Evolutionary conservation across 306 rosid genomes (phyloP), one percentile per base, ranked within the genome.

Genomic region (Chamaecrista fasciculata): DNA sequence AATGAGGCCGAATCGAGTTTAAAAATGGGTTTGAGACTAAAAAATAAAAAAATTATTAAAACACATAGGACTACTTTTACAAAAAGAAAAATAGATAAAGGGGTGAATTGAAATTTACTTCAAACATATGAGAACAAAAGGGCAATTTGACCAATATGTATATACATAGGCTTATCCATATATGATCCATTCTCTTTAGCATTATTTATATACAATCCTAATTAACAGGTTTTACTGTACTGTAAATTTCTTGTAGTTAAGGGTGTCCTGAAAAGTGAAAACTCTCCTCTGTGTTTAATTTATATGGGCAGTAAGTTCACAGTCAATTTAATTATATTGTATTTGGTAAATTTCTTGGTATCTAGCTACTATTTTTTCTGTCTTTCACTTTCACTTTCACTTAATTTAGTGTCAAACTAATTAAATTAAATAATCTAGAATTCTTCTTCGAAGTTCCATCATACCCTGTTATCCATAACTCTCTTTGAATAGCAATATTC

Each of bases 321-420:
- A 11, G 44, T 62, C 66, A 42, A 51, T 43, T 64, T 26, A 14
- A 11, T 53, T n/a, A n/a, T n/a, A n/a, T n/a, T n/a, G n/a, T n/a
- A n/a, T n/a, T n/a, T n/a, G n/a, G n/a, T n/a, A n/a, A n/a, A n/a
- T n/a, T n/a, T n/a, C n/a, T 34, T 64, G 4, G 11, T 55, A 25
- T 46, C 67, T 5, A 33, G 6, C 4, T 33, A 44, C 7, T 31
- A 21, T 31, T 51, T 50, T 61, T 33, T 31, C 58, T 23, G 25
- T 9, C 62, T 52, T 76, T 51, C 71, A 56, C 49, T 67, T 48
- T 33, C n/a, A n/a, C n/a, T n/a, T n/a, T n/a, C n/a, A n/a, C n/a
- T n/a, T 33, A 24, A 59, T 48, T 69, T 69, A 69, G 18, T 36
- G 39, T 8, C 63, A 46, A 58, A 65, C 44, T 57, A 58, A 65